Conservation (phyloP, 257 asterid genomes). For the Solanum chmielewskii region DNA sequence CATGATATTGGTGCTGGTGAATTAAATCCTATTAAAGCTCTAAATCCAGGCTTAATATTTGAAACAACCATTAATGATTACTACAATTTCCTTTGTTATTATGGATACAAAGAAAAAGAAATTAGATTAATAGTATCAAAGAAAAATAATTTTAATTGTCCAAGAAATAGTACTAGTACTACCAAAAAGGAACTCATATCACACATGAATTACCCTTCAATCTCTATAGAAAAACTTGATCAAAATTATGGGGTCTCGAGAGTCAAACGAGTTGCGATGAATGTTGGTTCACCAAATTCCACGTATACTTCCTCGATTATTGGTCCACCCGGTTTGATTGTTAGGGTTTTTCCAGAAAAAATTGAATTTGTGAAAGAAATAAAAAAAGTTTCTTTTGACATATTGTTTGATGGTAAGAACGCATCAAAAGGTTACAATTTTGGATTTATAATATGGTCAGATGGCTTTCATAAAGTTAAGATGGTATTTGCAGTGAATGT, state of each 20-base stretch:
- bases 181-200: conserved; percentile 22
- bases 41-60: conserved; percentile 52
- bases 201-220: conserved; percentile 55
- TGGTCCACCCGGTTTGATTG: conserved; percentile 37
- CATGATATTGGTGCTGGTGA: conserved; percentile 63
- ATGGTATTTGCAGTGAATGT: conserved; percentile 49
- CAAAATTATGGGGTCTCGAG: conserved; percentile 15
- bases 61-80: conserved; percentile 46
- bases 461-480: conserved; percentile 54
- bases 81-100: conserved; percentile 43
- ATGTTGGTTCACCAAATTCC: conserved; percentile 33
- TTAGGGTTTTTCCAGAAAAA: conserved; percentile 28
- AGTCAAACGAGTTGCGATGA: conserved; percentile 45
- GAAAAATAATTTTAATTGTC: conserved; percentile 33
- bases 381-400: conserved; percentile 23
- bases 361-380: conserved; percentile 15
- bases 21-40: conserved; percentile 48
- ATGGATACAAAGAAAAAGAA: conserved; percentile 32
- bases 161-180: neutral
- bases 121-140: conserved; percentile 27
- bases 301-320: conserved; percentile 30
- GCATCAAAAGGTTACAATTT: conserved; percentile 47
- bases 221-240: conserved; percentile 37
- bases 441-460: conserved; percentile 51
- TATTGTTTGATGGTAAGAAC: conserved; percentile 38